These are phyloP conservation scores for Litsea cubeba DNA, from an alignment of 164 flowering plant genomes.

Conservation along the genomic window DNA sequence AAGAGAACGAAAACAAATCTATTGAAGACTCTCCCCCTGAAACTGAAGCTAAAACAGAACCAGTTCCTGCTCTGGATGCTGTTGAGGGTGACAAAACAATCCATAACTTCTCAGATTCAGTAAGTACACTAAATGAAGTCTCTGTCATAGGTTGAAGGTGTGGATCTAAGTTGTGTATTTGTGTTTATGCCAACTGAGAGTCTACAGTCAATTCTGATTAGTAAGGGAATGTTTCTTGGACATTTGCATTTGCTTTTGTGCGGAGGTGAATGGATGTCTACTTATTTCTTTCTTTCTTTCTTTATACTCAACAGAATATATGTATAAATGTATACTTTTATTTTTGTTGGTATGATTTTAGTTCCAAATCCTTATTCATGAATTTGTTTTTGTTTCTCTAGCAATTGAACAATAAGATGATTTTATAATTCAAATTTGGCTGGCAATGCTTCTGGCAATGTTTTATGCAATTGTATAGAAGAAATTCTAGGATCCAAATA, in stretches of 20 bases:
- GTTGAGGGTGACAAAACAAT: not conserved
- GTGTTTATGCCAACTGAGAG: not conserved
- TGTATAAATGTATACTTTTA: no score
- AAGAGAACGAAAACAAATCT: constrained; percentile 16
- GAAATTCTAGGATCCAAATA: no score
- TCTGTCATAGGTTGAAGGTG: constrained; percentile 28
- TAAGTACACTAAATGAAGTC: constrained; percentile 27
- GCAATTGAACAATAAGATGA: not conserved
- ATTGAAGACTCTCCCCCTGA: constrained; percentile 8
- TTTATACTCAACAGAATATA: no score
- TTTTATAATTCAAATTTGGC: not conserved
- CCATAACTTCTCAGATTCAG: constrained; percentile 17
- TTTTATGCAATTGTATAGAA: no score
- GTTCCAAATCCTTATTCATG: not conserved
- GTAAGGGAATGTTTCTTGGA: constrained; percentile 6
- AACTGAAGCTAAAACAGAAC: constrained; percentile 16
- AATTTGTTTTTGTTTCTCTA: not conserved
- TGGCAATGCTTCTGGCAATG: no score
- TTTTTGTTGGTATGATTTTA: not conserved
- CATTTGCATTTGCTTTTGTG: not conserved
- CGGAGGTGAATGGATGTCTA: constrained; percentile 2
- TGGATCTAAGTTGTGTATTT: not conserved
- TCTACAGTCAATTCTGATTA: constrained; percentile 28
- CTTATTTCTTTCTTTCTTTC: not conserved
- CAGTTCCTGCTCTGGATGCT: constrained; percentile 6